Conservation (phyloP, 441 rosid genomes). For the Adansonia gregorii region DNA sequence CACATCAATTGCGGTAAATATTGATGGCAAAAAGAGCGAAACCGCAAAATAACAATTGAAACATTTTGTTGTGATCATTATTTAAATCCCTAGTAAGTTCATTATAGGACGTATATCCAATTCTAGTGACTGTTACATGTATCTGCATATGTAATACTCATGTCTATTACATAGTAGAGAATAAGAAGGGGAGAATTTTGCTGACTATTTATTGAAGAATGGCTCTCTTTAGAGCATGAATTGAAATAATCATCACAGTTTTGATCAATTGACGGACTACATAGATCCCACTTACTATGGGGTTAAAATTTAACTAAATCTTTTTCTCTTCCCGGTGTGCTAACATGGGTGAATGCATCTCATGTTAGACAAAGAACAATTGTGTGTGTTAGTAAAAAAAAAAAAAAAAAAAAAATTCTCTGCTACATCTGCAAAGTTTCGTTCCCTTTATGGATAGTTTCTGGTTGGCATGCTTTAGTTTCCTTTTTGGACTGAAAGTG, state of each 20-base stretch:
- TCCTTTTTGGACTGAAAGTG: slow-evolving; percentile 29
- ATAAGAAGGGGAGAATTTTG: not conserved
- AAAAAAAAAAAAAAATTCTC: slow-evolving; percentile 18
- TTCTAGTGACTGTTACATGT: slow-evolving; percentile 4
- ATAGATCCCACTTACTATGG: slow-evolving; percentile 30
- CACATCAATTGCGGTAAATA: too few species aligned
- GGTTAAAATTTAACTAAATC: slow-evolving; percentile 24
- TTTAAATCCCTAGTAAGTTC: slow-evolving; percentile 5
- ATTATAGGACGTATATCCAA: not conserved
- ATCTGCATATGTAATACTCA: not conserved
- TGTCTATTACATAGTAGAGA: not conserved
- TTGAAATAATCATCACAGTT: slow-evolving; percentile 37
- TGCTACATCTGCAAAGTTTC: slow-evolving; percentile 34
- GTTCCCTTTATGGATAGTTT: slow-evolving; percentile 26
- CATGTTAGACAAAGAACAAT: slow-evolving; percentile 44
- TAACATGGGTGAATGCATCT: slow-evolving; percentile 38
- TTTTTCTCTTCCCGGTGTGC: slow-evolving; percentile 26
- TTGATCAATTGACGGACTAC: slow-evolving; percentile 32
- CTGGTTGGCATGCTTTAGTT: slow-evolving; percentile 38
- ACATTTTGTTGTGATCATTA: not conserved
- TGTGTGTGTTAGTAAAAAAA: slow-evolving; percentile 45
- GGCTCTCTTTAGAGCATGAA: slow-evolving; percentile 54
- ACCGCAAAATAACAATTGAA: too few species aligned
- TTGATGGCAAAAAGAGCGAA: too few species aligned
- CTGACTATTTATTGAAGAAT: slow-evolving; percentile 33